Conservation (phyloP, 208 protist species). For the Vickermania ingenoplastis region DNA sequence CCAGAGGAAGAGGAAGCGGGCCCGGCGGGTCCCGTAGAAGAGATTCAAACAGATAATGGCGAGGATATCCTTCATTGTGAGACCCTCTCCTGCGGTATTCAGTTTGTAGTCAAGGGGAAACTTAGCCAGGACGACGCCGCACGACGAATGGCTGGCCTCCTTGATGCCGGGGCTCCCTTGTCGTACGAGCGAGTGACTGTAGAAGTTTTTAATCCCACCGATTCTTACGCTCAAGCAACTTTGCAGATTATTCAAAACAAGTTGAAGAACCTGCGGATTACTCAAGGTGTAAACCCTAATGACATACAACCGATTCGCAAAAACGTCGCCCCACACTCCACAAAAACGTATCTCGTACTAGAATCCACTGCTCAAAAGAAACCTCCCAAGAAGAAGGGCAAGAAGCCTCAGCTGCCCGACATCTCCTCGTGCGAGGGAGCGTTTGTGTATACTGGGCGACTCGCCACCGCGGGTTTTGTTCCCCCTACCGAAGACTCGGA, state of each 20-base stretch:
- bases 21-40: background rate
- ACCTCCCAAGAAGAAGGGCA: background rate
- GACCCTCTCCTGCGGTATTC: conserved; percentile 3
- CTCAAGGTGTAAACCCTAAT: background rate
- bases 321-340: background rate
- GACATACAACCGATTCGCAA: background rate
- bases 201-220: background rate
- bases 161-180: background rate
- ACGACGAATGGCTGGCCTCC: background rate
- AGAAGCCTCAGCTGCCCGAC: no score
- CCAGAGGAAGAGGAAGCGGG: background rate
- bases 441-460: background rate
- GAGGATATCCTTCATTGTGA: conserved; percentile 1
- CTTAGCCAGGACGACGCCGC: conserved; percentile 2
- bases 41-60: background rate
- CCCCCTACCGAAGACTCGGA: background rate
- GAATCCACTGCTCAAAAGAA: background rate
- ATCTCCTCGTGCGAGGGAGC: background rate
- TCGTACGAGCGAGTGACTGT: background rate
- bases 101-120: conserved; percentile 6
- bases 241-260: conserved; percentile 3
- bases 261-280: background rate
- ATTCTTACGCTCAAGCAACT: background rate
- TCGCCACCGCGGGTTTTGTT: background rate
- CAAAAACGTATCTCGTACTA: background rate